Evolutionary conservation across 805 yeast genomes (phyloP).

Genomic region (Metschnikowia cubensis): DNA sequence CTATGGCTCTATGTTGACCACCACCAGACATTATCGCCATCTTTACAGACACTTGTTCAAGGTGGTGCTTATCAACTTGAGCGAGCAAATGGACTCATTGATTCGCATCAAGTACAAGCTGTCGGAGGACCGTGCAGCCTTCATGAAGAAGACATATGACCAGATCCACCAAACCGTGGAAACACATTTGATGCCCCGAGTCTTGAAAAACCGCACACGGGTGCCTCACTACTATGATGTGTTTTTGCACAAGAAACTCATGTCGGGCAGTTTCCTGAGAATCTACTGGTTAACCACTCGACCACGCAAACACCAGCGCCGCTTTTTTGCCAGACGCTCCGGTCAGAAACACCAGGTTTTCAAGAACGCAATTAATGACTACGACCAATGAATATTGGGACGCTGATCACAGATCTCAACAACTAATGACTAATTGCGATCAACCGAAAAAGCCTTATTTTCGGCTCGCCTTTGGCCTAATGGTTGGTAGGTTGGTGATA

Average conservation of each 20-base stretch:
- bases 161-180: conserved; percentile 28
- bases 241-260: conserved; percentile 24
- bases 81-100: conserved; percentile 36
- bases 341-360: not conserved
- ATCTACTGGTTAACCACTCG: conserved; percentile 27
- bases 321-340: not conserved
- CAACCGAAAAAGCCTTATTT: too few relatives aligned
- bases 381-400: not conserved
- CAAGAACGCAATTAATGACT: not conserved
- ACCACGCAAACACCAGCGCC: conserved; percentile 2
- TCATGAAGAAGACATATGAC: conserved; percentile 24
- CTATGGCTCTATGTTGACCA: conserved; percentile 25
- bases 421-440: too few relatives aligned
- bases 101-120: conserved; percentile 33
- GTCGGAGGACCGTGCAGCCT: conserved; percentile 24
- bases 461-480: too few relatives aligned
- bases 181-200: conserved; percentile 23
- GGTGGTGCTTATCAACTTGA: conserved; percentile 34
- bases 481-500: too few relatives aligned
- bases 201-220: conserved; percentile 15
- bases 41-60: conserved; percentile 34
- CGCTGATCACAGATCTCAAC: too few relatives aligned
- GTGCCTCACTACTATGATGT: conserved; percentile 21
- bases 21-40: conserved; percentile 21
- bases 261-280: conserved; percentile 26